Conservation (phyloP, 129 eudicot species). For the Centaurea solstitialis region DNA sequence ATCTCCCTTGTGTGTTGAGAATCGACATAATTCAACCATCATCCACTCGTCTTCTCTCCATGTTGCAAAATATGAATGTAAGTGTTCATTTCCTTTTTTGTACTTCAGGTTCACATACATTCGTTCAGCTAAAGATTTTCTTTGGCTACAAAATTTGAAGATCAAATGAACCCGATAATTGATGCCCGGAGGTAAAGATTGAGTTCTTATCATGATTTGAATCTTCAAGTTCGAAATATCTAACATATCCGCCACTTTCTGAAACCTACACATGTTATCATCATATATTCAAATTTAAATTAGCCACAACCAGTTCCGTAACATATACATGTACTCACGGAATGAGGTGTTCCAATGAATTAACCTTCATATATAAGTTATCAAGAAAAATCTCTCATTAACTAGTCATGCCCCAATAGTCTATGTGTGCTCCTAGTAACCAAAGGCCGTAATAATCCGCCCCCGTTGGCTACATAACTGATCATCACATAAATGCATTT, state of each 20-base stretch:
- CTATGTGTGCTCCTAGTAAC: no score
- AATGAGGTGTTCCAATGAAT: no score
- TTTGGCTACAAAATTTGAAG: slow-evolving; percentile 2
- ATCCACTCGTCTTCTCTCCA: not conserved
- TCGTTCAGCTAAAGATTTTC: not conserved
- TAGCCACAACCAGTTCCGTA: no score
- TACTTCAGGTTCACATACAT: slow-evolving; percentile 18
- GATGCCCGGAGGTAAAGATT: not conserved
- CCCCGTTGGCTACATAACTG: no score
- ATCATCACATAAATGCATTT: no score
- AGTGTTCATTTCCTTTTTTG: not conserved
- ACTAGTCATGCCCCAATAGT: no score
- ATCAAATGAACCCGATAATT: slow-evolving; percentile 7
- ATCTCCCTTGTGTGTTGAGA: not conserved
- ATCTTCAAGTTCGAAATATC: not conserved
- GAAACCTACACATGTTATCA: slow-evolving; percentile 2
- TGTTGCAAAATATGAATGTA: slow-evolving; percentile 12
- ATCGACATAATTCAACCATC: not conserved
- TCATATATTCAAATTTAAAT: no score
- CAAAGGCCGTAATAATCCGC: no score
- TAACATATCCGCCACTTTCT: not conserved
- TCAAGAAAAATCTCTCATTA: no score
- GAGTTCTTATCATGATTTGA: slow-evolving; percentile 2
- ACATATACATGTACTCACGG: no score
- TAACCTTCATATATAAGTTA: no score